Evolutionary conservation across 1,139 yeast species (phyloP).

Genomic region (Maudiozyma humilis): DNA sequence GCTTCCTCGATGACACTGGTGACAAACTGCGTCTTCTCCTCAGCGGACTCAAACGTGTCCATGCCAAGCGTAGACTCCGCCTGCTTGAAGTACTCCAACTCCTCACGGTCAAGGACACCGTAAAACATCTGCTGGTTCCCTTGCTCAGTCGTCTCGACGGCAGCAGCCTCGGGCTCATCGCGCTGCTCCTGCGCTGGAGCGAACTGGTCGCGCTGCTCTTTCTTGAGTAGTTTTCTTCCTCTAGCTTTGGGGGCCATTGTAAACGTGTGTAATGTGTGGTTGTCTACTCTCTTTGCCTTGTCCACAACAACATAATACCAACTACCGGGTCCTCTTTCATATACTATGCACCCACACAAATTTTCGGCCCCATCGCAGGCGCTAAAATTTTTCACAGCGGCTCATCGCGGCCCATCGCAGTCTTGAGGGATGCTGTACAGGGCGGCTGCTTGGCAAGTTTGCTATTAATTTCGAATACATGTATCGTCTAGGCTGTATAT

Average conservation of each 20-base stretch:
- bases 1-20: conserved; percentile 77
- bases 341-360: no score
- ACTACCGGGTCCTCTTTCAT: no score
- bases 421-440: no score
- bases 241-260: conserved; percentile 38
- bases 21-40: conserved; percentile 67
- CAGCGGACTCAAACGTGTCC: conserved; percentile 66
- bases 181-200: conserved; percentile 10
- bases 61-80: conserved; percentile 82
- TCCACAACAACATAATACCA: no score
- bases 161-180: conserved; percentile 1
- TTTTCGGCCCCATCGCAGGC: no score
- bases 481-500: no score
- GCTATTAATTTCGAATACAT: no score
- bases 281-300: no score
- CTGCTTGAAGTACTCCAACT: conserved; percentile 82
- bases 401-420: no score
- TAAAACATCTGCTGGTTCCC: conserved; percentile 48
- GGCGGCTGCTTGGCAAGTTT: no score
- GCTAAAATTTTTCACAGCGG: no score
- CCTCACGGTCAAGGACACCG: conserved; percentile 78
- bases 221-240: conserved; percentile 60
- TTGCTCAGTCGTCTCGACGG: not conserved
- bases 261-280: no score
- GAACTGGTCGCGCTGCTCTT: conserved; percentile 30